These are phyloP conservation scores for Acorus gramineus DNA, from an alignment of 106 monocot species.

Conservation along the genomic window DNA sequence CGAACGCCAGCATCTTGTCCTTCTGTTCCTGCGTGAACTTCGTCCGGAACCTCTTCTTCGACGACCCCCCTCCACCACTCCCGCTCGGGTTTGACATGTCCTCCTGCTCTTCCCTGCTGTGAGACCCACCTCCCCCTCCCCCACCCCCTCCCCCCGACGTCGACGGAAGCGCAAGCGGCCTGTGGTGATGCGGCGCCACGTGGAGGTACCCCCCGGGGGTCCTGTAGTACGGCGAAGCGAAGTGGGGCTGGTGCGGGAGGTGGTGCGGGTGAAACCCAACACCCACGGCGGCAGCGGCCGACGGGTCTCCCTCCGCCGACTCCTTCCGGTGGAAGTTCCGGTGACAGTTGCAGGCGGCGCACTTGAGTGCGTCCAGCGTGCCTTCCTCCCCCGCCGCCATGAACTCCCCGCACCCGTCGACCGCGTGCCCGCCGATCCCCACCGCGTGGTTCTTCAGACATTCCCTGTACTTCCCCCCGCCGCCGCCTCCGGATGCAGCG, in stretches of 20 bases:
- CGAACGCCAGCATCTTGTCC: constrained; percentile 78
- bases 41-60: constrained; percentile 66
- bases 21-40: constrained; percentile 86
- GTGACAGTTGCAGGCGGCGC: constrained; percentile 94
- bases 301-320: neutral
- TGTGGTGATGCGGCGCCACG: constrained; percentile 19
- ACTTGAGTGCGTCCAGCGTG: constrained; percentile 70
- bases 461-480: constrained; percentile 47
- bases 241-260: constrained; percentile 24
- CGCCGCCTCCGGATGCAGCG: neutral
- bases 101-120: constrained; percentile 64
- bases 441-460: constrained; percentile 89
- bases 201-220: constrained; percentile 48
- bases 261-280: constrained; percentile 11
- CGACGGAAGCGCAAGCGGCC: constrained; percentile 62
- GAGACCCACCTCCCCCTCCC: constrained; percentile 20
- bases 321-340: constrained; percentile 98
- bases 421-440: constrained; percentile 79
- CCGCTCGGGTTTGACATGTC: constrained; percentile 36
- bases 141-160: constrained; percentile 45
- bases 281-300: neutral
- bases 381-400: constrained; percentile 74
- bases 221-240: constrained; percentile 48
- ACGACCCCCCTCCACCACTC: constrained; percentile 15
- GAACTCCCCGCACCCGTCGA: constrained; percentile 92